Percentiles rank a stretch among this genome's conserved stretches.
Conservation (phyloP, 1,139 yeast species). For the Nakaseomyces uthaithaninus region DNA sequence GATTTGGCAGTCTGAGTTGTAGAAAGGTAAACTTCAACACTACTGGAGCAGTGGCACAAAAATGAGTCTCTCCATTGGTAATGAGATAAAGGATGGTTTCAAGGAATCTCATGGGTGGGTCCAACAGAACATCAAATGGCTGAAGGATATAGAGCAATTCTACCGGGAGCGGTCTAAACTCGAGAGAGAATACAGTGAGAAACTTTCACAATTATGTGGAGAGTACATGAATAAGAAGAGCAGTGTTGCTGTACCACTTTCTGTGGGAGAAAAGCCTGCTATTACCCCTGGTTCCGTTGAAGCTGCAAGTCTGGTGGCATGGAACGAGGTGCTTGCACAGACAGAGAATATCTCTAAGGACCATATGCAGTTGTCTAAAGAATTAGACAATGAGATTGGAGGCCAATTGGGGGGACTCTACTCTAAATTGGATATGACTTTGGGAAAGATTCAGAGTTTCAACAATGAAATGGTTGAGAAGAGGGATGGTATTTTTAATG, state of each 20-base stretch:
- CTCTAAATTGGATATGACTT: constrained; percentile 45
- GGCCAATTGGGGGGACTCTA: constrained; percentile 53
- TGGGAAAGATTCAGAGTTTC: constrained; percentile 50
- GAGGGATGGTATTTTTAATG: constrained; percentile 54
- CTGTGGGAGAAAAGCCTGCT: constrained; percentile 87
- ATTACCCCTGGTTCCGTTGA: constrained; percentile 94
- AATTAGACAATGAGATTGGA: constrained; percentile 52
- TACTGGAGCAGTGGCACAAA: too few species aligned
- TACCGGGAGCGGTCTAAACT: constrained; percentile 74
- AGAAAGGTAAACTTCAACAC: too few species aligned
- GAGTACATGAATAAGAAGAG: constrained; percentile 75
- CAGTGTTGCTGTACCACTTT: constrained; percentile 52
- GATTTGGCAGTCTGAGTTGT: too few species aligned
- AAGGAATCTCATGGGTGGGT: constrained; percentile 75
- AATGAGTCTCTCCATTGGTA: constrained; percentile 43
- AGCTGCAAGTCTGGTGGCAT: constrained; percentile 83
- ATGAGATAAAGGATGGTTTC: constrained; percentile 71
- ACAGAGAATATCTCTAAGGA: constrained; percentile 77
- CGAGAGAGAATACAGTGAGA: constrained; percentile 75
- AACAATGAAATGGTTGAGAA: constrained; percentile 52
- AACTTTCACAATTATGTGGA: constrained; percentile 54
- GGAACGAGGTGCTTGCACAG: constrained; percentile 83
- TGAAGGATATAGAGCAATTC: constrained; percentile 70
- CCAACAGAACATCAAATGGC: constrained; percentile 62
- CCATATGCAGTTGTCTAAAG: constrained; percentile 51